Percentiles rank a stretch among this genome's conserved stretches.
These are phyloP conservation scores for Acacia crassicarpa DNA, from an alignment of 306 rosid species.

Conservation along the genomic window DNA sequence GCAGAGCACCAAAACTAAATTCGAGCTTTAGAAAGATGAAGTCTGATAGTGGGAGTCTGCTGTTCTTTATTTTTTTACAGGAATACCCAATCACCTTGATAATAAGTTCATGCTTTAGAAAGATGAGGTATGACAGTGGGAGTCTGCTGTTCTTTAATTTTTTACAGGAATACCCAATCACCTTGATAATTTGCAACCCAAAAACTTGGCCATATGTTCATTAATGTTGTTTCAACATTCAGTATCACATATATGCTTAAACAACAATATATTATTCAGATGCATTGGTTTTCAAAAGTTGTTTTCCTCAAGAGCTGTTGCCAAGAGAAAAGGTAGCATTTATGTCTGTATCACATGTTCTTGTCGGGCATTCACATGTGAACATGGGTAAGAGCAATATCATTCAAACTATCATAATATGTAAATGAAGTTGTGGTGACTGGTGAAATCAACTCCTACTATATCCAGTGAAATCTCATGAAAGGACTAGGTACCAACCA, in stretches of 20 bases:
- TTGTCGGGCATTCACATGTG: neutral
- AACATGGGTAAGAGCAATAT: neutral
- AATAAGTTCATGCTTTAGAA: slow-evolving; percentile 6
- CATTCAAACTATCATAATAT: neutral
- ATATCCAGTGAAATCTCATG: neutral
- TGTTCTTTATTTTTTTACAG: neutral
- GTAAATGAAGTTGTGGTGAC: neutral
- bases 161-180: neutral
- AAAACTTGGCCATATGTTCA: neutral
- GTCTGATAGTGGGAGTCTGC: neutral
- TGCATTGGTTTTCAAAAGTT: neutral
- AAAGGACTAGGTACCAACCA: neutral
- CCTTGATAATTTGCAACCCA: neutral
- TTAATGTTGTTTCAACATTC: slow-evolving; percentile 1
- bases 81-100: neutral
- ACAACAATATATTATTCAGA: slow-evolving; percentile 6
- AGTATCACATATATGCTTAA: neutral
- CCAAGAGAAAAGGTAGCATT: neutral
- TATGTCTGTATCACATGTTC: neutral
- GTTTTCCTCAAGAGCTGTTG: neutral
- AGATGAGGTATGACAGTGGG: neutral
- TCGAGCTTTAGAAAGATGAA: neutral
- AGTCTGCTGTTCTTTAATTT: slow-evolving; percentile 3
- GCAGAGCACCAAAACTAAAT: slow-evolving; percentile 2
- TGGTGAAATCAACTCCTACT: neutral